These are phyloP conservation scores for Colletotrichum australisinense DNA, from an alignment of 2,329 filamentous ascomycete genomes.

Conservation along the genomic window DNA sequence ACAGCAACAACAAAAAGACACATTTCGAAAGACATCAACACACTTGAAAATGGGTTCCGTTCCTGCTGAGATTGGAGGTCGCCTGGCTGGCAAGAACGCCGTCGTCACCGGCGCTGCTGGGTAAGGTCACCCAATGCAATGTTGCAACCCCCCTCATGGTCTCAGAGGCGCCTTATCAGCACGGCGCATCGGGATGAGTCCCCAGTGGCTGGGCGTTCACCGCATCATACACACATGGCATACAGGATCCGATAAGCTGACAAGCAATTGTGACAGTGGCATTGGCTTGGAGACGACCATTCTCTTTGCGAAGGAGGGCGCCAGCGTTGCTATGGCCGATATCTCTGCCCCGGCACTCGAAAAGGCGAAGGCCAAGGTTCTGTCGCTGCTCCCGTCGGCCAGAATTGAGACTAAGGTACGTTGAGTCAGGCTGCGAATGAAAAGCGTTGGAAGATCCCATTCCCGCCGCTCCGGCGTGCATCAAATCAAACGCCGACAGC, in stretches of 20 bases:
- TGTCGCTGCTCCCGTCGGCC: slow-evolving; percentile 74
- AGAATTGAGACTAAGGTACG: slow-evolving; percentile 70
- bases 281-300: slow-evolving; percentile 94
- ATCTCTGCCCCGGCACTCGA: slow-evolving; percentile 83
- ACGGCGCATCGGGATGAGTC: slow-evolving; percentile 8
- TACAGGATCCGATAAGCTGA: slow-evolving; percentile 20
- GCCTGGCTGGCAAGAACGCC: slow-evolving; percentile 70
- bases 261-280: slow-evolving; percentile 67
- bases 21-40: neutral
- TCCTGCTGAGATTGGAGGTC: slow-evolving; percentile 51
- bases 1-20: neutral
- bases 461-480: slow-evolving; percentile 22
- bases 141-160: neutral
- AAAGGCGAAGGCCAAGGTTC: slow-evolving; percentile 80
- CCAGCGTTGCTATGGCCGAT: slow-evolving; percentile 86
- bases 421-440: slow-evolving; percentile 23
- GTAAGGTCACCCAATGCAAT: slow-evolving; percentile 61
- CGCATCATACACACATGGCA: neutral
- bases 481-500: slow-evolving; percentile 37
- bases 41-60: slow-evolving; percentile 41
- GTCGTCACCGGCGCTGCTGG: slow-evolving; percentile 88
- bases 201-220: slow-evolving; percentile 12
- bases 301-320: slow-evolving; percentile 90
- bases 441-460: slow-evolving; percentile 6
- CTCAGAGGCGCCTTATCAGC: slow-evolving; percentile 12